Evolutionary conservation across 2,329 filamentous ascomycete species (phyloP), one percentile per base, ranked within the genome.

Genomic region (Hypoxylon rubiginosum): DNA sequence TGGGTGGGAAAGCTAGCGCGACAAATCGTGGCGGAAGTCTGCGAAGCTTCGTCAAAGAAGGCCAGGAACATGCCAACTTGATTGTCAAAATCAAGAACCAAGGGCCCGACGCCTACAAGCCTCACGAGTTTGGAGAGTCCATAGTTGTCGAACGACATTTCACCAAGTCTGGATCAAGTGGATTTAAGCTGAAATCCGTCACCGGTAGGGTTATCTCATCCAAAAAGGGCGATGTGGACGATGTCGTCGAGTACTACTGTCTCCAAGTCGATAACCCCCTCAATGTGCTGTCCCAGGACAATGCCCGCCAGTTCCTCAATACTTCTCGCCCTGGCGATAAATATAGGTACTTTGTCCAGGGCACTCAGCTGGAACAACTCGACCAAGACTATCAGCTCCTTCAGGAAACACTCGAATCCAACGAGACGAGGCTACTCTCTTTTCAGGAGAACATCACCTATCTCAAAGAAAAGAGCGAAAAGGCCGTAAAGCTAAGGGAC

Each of bases 231-330:
- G 95, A 97, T 71, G 86, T 99, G 8, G 94, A 97, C 71, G 92
- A 97, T 70, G 95, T 99, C 51, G 90, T 93, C 45, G 96, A 99
- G 77, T 97, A 93, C 77, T 98, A 94, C 77, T 92, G 91, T 45
- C 83, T 99, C 45, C 95, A 98, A 77, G 93, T 99, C 62, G 95
- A 98, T 76, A 99, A 99, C 72, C 96, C 96, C 0, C 90, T 99
- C 82, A 98, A 97, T 64, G 92, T 98, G 6, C 85, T 99, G 17
- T 97, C 94, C 0, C 96, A 99, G 78, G 96, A 99, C 76, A 94
- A 94, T 79, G 96, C 96, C 10, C 90, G 96, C 10, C 92, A 97
- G 63, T 99, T 99, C 73, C 85, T 99, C 46, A 97, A 95, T 75
- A 88, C 90, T 36, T 95, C 96, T 11, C 92, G 89, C 2, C 88